These are phyloP conservation scores for Calonectria naviculata DNA, from an alignment of 2,329 filamentous ascomycete genomes.

Conservation along the genomic window DNA sequence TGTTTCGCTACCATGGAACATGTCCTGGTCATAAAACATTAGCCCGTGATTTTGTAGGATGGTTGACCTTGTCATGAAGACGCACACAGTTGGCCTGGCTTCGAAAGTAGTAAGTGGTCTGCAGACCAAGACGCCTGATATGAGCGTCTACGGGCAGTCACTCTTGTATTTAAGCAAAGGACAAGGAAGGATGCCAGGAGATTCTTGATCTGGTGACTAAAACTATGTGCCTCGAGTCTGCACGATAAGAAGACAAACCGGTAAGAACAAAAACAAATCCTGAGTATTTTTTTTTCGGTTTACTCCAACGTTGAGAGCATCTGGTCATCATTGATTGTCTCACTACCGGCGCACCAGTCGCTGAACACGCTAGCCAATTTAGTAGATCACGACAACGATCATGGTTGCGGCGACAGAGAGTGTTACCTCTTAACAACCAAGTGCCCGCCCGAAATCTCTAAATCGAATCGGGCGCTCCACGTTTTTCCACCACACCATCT, in stretches of 20 bases:
- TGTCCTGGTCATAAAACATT: neutral
- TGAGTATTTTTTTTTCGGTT: too few relatives aligned
- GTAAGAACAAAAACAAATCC: too few relatives aligned
- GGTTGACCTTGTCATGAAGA: neutral
- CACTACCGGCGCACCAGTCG: neutral
- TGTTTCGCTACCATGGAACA: neutral
- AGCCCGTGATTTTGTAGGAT: neutral
- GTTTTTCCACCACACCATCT: neutral
- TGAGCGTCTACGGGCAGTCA: neutral
- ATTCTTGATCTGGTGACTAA: neutral
- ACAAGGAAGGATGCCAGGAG: neutral
- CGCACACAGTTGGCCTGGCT: neutral
- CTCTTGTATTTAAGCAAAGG: neutral
- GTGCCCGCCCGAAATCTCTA: neutral
- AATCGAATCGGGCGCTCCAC: neutral
- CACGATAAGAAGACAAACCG: neutral
- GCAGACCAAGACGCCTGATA: neutral
- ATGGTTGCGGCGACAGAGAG: neutral
- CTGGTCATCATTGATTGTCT: neutral
- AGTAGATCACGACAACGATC: neutral
- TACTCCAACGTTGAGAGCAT: neutral
- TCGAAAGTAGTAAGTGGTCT: neutral
- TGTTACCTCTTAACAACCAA: neutral
- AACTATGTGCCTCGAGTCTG: neutral
- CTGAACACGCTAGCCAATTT: slow-evolving; percentile 1